Evolutionary conservation across 169 alveolate genomes (phyloP), one percentile per base, ranked within the genome.

Genomic region (Eimeria acervulina): DNA sequence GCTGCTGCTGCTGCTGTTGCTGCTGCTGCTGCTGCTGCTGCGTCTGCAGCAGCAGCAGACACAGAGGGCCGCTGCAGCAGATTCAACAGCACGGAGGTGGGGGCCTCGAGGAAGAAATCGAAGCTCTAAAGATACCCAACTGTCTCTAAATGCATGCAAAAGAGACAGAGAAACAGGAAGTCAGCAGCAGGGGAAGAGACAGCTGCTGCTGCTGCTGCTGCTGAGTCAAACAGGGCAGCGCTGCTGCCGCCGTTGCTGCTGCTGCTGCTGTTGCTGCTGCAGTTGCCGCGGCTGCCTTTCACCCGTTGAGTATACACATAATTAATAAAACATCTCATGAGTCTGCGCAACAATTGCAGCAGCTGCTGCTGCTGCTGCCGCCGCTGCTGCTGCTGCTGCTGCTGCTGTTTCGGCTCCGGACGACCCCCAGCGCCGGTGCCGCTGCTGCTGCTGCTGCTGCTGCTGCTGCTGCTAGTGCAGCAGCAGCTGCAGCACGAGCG

Each of bases 141-240:
- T 21, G 33, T n/a, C 89, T 78, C 89, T 40, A 38, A 26, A 78
- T 78, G 40, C 26, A 21, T 78, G 28, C 36, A 44, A 78, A 78
- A 42, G 63, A 78, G 89, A 78, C 89, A 42, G 15, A 26, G 89
- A 42, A 78, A 78, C 66, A 78, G 89, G 44, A 78, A 78, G 55
- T 59, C 89, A 78, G 89, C 89, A 78, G 89, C 89, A 78, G 59
- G 63, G 63, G 36, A 78, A 78, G 89, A 78, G 89, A 78, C 89
- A 78, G 89, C 89, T 78, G 89, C 89, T 44, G 89, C 55, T 47
- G 55, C 55, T 47, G 55, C 55, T 47, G 55, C 89, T 78, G 89
- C 89, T 78, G 66, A 31, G 89, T 78, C 89, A 78, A 78, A 78
- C 85, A 26, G 44, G 89, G 89, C 89, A 78, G 89, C 89, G 89